These are phyloP conservation scores for Polychaeton citri DNA, from an alignment of 2,329 filamentous ascomycete genomes.

Conservation along the genomic window DNA sequence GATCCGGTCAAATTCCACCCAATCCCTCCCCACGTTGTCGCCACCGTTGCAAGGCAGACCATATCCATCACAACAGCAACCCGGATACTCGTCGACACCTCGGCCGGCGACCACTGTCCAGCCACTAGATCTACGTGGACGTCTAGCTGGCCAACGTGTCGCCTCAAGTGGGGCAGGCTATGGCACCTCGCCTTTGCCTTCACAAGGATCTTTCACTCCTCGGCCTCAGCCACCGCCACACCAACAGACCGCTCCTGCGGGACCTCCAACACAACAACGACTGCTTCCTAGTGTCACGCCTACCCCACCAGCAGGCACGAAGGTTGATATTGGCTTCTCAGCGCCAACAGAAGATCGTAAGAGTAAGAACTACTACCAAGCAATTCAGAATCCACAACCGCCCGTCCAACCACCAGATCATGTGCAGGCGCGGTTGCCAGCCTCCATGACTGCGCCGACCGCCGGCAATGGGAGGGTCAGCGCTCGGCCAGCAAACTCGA, in stretches of 20 bases:
- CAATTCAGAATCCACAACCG: slow-evolving; percentile 5
- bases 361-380: slow-evolving; percentile 28
- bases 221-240: slow-evolving; percentile 9
- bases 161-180: slow-evolving; percentile 19
- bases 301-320: slow-evolving; percentile 15
- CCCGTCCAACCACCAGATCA: neutral
- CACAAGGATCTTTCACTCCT: slow-evolving; percentile 5
- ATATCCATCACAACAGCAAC: slow-evolving; percentile 7
- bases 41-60: slow-evolving; percentile 20
- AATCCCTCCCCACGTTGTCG: slow-evolving; percentile 8
- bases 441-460: neutral
- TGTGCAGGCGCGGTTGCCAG: neutral
- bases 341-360: slow-evolving; percentile 32
- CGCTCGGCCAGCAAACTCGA: neutral
- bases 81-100: neutral
- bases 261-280: neutral
- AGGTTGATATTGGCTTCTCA: slow-evolving; percentile 27
- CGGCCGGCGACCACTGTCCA: slow-evolving; percentile 1
- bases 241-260: slow-evolving; percentile 8
- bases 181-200: slow-evolving; percentile 2
- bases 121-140: slow-evolving; percentile 8
- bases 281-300: slow-evolving; percentile 7
- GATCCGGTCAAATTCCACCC: slow-evolving; percentile 17
- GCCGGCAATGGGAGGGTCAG: neutral
- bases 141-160: slow-evolving; percentile 13